Evolutionary conservation across 2,329 filamentous ascomycete genomes (phyloP).

Genomic region (Capronia epimyces): DNA sequence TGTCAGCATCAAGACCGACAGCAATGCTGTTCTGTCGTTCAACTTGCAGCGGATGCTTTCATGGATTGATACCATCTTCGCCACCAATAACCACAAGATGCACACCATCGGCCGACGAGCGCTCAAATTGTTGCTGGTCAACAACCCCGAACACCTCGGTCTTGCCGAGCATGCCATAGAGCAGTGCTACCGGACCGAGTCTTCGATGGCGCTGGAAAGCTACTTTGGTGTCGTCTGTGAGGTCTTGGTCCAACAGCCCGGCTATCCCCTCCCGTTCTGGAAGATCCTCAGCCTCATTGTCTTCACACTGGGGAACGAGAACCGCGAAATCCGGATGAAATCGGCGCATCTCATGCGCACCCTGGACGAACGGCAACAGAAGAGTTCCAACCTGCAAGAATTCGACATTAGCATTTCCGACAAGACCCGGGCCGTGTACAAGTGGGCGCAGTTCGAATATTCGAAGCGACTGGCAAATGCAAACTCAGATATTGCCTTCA

Average conservation of each 20-base stretch:
- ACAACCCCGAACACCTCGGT: conserved; percentile 82
- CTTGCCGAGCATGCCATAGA: conserved; percentile 85
- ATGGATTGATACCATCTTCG: conserved; percentile 95
- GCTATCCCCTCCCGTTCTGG: conserved; percentile 83
- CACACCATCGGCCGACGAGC: conserved; percentile 85
- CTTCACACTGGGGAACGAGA: conserved; percentile 87
- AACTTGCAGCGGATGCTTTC: conserved; percentile 86
- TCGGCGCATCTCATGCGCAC: conserved; percentile 74
- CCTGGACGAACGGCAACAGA: conserved; percentile 75
- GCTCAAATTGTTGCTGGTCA: conserved; percentile 78
- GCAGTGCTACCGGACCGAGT: conserved; percentile 79
- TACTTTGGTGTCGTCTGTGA: conserved; percentile 91
- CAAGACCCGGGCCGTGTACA: conserved; percentile 97
- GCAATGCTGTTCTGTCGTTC: conserved; percentile 80
- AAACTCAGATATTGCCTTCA: conserved; percentile 82
- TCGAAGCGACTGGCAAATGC: conserved; percentile 84
- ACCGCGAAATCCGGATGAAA: conserved; percentile 81
- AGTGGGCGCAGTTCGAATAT: conserved; percentile 93
- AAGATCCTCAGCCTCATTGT: conserved; percentile 81
- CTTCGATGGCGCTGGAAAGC: conserved; percentile 79
- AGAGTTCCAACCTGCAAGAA: conserved; percentile 87
- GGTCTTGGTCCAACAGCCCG: conserved; percentile 74
- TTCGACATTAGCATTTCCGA: conserved; percentile 98
- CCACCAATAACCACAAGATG: conserved; percentile 82
- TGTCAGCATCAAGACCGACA: conserved; percentile 81